Percentiles rank a stretch among this genome's conserved stretches.
Evolutionary conservation across 2,329 filamentous ascomycete species (phyloP).

Genomic region (Aspergillus nomiae): DNA sequence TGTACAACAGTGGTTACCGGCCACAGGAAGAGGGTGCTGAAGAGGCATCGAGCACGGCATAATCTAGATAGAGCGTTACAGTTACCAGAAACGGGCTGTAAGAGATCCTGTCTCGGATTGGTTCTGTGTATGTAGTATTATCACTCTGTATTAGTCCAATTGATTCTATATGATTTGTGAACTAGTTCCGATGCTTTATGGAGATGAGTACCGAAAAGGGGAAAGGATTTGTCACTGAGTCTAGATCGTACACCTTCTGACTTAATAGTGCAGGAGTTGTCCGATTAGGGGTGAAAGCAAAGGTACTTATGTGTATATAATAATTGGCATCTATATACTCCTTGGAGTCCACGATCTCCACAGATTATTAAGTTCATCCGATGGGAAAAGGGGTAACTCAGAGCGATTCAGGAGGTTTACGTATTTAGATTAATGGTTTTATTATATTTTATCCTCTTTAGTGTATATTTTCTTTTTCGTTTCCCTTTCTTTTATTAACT

Average conservation of each 20-base stretch:
- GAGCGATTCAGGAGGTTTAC: neutral
- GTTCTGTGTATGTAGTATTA: slow-evolving; percentile 8
- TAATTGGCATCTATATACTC: slow-evolving; percentile 1
- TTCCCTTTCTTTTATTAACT: neutral
- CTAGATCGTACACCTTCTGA: neutral
- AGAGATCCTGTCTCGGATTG: neutral
- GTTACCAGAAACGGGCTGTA: neutral
- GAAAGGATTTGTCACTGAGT: too few relatives aligned
- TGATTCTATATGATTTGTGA: neutral
- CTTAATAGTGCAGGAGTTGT: neutral
- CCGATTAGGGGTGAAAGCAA: neutral
- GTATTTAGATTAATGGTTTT: neutral
- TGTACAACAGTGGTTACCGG: slow-evolving; percentile 40
- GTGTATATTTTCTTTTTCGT: neutral
- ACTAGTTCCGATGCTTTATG: neutral
- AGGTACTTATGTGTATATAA: neutral
- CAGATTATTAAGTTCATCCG: neutral
- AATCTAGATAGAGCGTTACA: neutral
- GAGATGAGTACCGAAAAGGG: neutral
- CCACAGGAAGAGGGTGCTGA: slow-evolving; percentile 34
- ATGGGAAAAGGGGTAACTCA: neutral
- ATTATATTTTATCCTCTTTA: neutral
- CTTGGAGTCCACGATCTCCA: neutral
- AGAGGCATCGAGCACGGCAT: slow-evolving; percentile 5
- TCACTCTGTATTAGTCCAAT: slow-evolving; percentile 3